These are phyloP conservation scores for Porcisia deanei DNA, from an alignment of 208 protist genomes.

Conservation along the genomic window DNA sequence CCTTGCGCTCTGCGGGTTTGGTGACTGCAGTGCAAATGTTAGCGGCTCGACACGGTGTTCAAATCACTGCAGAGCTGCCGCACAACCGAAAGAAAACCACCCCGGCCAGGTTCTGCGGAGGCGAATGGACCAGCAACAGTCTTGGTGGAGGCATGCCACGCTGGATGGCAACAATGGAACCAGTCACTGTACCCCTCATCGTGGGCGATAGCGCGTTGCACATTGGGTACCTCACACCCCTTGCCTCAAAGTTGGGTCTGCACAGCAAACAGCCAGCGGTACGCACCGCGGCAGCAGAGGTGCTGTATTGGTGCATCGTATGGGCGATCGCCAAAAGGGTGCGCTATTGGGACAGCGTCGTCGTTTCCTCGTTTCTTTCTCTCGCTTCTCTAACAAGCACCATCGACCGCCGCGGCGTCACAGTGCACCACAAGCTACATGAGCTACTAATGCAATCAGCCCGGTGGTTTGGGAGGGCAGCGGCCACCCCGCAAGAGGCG, in stretches of 20 bases:
- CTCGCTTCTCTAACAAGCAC: slow-evolving; percentile 57
- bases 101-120: slow-evolving; percentile 1
- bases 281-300: slow-evolving; percentile 85
- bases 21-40: slow-evolving; percentile 6
- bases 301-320: slow-evolving; percentile 82
- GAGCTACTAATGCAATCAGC: slow-evolving; percentile 7
- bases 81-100: not conserved
- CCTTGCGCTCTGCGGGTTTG: not conserved
- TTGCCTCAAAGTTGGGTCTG: slow-evolving; percentile 63
- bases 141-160: not conserved
- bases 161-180: not conserved
- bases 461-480: slow-evolving; percentile 8
- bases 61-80: slow-evolving; percentile 10
- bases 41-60: slow-evolving; percentile 8
- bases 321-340: slow-evolving; percentile 64
- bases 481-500: not conserved
- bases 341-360: slow-evolving; percentile 27
- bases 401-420: not conserved
- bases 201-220: slow-evolving; percentile 38
- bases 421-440: slow-evolving; percentile 1
- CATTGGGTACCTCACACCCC: slow-evolving; percentile 67
- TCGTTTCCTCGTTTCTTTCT: slow-evolving; percentile 51
- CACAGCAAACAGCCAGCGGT: slow-evolving; percentile 50
- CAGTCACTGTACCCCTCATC: not conserved
- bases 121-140: not conserved